Base-by-base conservation (phyloP, 2,329 filamentous ascomycete genomes). In the Pseudogymnoascus sp. region DNA sequence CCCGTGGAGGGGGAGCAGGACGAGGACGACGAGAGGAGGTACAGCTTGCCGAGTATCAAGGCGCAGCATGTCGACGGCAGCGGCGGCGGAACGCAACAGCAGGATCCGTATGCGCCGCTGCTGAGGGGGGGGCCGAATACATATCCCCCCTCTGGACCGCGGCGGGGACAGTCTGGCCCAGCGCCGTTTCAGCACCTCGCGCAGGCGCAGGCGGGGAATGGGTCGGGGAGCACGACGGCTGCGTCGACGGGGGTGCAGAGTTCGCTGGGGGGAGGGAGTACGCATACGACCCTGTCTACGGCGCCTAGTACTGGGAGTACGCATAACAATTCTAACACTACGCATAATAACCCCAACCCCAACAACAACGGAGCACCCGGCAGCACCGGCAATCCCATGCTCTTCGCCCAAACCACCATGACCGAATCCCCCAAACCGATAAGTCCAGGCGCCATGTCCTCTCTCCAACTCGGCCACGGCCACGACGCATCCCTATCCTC, bases 341-440 rank as follows among this genome's bases (percentile, higher is more conserved):
- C n/a, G n/a, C n/a, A n/a, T n/a, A n/a, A n/a, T n/a, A n/a, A n/a
- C n/a, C n/a, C n/a, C n/a, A n/a, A n/a, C n/a, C n/a, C n/a, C n/a
- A n/a, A n/a, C n/a, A n/a, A n/a, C n/a, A n/a, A n/a, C n/a, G n/a
- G n/a, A n/a, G n/a, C n/a, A n/a, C n/a, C n/a, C n/a, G n/a, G n/a
- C n/a, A n/a, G n/a, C n/a, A n/a, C n/a, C n/a, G n/a, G n/a, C n/a
- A n/a, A 40, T 2, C 37, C 37, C 6, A 40, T 40, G 37, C 37
- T 40, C 37, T 40, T 40, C 37, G 37, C 37, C 6, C 37, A 91
- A 67, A 82, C 84, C 62, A 76, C 77, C 62, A 89, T 96, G 78
- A 95, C 89, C 2, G 91, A 96, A 74, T 96, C 90, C 68, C 91
- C 92, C 0, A 96, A 93, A 72, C 88, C 92, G 3, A 79, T 96